Percentiles rank a stretch among this genome's conserved stretches.
Conservation (phyloP, 2,329 filamentous ascomycete species). For the Akanthomyces lecanii region DNA sequence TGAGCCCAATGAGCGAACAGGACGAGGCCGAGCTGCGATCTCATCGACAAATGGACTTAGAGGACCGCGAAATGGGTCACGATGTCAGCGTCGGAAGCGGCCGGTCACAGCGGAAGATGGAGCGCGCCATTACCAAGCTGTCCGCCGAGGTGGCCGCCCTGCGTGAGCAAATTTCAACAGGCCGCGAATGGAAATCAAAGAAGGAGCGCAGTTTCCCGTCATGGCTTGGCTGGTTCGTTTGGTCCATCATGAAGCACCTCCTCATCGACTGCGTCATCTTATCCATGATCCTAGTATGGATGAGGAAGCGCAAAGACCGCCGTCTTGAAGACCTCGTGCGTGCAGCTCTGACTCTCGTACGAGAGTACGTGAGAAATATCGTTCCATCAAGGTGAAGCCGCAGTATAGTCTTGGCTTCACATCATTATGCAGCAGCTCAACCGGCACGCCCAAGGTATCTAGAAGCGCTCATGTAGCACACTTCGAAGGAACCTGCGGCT, state of each 20-base stretch:
- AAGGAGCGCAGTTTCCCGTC: conserved; percentile 60
- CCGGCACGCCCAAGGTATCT: no score
- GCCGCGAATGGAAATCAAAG: conserved; percentile 65
- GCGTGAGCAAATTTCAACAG: conserved; percentile 80
- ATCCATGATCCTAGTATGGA: conserved; percentile 63
- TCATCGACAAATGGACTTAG: conserved; percentile 43
- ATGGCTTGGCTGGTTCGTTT: conserved; percentile 68
- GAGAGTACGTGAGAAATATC: conserved; percentile 57
- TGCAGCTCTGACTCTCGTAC: conserved; percentile 52
- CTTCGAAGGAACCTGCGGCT: neutral
- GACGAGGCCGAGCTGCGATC: conserved; percentile 61
- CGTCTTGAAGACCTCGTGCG: conserved; percentile 71
- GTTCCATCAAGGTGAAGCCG: conserved; percentile 51
- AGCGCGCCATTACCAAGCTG: conserved; percentile 80
- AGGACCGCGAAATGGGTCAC: conserved; percentile 41
- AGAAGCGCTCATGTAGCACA: neutral
- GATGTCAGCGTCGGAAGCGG: conserved; percentile 31
- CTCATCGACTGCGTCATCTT: conserved; percentile 66
- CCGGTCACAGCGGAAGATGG: conserved; percentile 77
- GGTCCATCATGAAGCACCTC: conserved; percentile 68
- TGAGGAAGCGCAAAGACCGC: conserved; percentile 66
- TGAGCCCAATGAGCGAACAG: conserved; percentile 83
- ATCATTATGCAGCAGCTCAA: neutral
- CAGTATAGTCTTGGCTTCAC: no score
- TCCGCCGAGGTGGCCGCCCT: conserved; percentile 90